Percentiles rank a stretch among this genome's conserved stretches.
These are phyloP conservation scores for Aegilops sharonensis DNA, from an alignment of 176 grass and related monocot species.

Conservation along the genomic window DNA sequence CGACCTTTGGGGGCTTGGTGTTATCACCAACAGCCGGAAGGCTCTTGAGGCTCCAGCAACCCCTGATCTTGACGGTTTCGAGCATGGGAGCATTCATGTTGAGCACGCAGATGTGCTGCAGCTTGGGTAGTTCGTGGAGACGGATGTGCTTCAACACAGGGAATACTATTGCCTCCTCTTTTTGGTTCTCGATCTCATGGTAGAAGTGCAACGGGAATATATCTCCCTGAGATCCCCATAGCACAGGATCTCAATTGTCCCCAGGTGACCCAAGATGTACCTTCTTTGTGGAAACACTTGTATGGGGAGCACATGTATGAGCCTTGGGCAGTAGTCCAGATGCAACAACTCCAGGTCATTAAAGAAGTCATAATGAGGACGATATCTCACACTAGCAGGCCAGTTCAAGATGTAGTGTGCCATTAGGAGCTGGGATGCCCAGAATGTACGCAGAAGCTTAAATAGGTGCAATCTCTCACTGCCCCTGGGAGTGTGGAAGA, in stretches of 20 bases:
- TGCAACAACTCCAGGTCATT: background rate
- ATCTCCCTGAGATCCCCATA: background rate
- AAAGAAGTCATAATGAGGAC: too few species aligned
- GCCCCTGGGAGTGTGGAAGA: background rate
- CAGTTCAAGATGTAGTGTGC: background rate
- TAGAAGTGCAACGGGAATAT: background rate
- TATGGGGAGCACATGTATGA: background rate
- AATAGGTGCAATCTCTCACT: accelerated
- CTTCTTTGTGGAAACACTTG: too few species aligned
- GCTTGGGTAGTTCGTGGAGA: conserved; percentile 20
- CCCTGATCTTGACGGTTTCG: background rate
- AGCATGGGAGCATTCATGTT: background rate
- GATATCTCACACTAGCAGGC: background rate
- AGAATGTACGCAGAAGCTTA: background rate
- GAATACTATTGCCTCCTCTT: background rate
- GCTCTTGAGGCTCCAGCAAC: conserved; percentile 27
- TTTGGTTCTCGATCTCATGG: accelerated
- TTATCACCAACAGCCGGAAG: accelerated
- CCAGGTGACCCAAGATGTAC: background rate
- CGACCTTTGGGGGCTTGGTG: background rate
- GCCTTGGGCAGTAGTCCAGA: background rate
- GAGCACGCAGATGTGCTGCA: background rate
- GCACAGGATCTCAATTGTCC: background rate
- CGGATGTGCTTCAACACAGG: background rate
- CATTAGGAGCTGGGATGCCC: background rate